These are phyloP conservation scores for Penicillium sp. DNA, from an alignment of 2,329 filamentous ascomycete species.

Conservation along the genomic window DNA sequence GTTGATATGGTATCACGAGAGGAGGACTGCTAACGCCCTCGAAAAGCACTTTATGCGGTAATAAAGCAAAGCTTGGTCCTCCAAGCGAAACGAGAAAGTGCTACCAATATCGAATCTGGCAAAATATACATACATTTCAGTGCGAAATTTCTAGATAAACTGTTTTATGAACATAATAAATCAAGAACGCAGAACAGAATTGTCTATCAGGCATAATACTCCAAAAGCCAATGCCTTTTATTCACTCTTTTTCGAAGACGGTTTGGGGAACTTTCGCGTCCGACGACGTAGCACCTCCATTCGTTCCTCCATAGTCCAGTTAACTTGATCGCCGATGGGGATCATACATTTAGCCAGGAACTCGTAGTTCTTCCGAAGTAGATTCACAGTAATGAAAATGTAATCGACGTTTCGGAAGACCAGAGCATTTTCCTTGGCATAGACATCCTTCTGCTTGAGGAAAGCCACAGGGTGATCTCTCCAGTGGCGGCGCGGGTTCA, in stretches of 20 bases:
- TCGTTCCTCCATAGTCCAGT: slow-evolving; percentile 62
- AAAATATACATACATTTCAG: background rate
- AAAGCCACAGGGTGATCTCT: slow-evolving; percentile 74
- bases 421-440: slow-evolving; percentile 65
- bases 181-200: background rate
- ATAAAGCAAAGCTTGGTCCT: background rate
- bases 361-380: slow-evolving; percentile 69
- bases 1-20: background rate
- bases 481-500: slow-evolving; percentile 77
- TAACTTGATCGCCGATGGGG: slow-evolving; percentile 69
- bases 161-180: background rate
- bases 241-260: slow-evolving; percentile 39
- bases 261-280: slow-evolving; percentile 59
- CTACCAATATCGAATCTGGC: background rate
- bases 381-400: slow-evolving; percentile 67
- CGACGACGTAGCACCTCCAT: slow-evolving; percentile 62
- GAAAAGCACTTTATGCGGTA: background rate
- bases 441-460: slow-evolving; percentile 65
- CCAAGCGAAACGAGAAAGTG: background rate
- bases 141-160: background rate
- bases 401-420: slow-evolving; percentile 82
- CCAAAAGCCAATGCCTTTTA: slow-evolving; percentile 47
- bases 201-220: background rate
- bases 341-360: slow-evolving; percentile 68
- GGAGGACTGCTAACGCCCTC: background rate